A percentile compares a stretch with the other conserved stretches of the same genome.
phyloP scores from a whole-genome alignment of 2,329 filamentous ascomycete species.

The Talaromyces sp. region DNA sequence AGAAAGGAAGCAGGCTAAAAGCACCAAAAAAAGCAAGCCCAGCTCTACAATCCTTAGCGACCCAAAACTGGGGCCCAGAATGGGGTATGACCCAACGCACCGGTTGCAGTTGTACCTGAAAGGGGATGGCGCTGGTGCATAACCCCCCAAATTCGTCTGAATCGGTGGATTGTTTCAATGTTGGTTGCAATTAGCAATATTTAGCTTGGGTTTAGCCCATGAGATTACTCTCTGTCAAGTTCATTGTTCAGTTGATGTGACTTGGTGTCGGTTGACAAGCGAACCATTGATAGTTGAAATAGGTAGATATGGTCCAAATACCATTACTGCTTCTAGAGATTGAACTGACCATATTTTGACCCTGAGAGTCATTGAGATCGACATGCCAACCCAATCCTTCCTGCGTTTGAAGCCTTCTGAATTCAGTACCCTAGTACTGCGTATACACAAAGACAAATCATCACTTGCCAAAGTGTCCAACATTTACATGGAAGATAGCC shows the following conservation, averaged over 20 bases:
- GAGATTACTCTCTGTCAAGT: background rate
- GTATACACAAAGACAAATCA: background rate
- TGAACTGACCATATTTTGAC: background rate
- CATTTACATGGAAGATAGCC: no score
- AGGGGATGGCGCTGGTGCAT: background rate
- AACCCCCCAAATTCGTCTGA: background rate
- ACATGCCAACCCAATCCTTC: background rate
- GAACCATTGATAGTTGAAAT: background rate
- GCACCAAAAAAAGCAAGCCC: background rate
- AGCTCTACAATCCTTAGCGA: background rate
- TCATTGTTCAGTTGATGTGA: background rate
- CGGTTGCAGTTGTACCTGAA: background rate
- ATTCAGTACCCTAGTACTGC: background rate
- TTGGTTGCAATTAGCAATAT: background rate
- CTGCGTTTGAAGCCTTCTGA: no score
- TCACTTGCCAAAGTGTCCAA: background rate
- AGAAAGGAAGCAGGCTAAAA: background rate
- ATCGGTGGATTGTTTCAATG: background rate
- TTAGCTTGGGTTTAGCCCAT: background rate
- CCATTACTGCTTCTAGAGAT: background rate
- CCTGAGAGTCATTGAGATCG: background rate
- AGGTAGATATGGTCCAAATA: background rate
- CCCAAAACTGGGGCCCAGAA: background rate
- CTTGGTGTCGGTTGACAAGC: background rate
- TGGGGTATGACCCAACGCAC: conserved; percentile 1